phyloP scores from a whole-genome alignment of 2,329 filamentous ascomycete species.

The Dactylellina parvicollis region DNA sequence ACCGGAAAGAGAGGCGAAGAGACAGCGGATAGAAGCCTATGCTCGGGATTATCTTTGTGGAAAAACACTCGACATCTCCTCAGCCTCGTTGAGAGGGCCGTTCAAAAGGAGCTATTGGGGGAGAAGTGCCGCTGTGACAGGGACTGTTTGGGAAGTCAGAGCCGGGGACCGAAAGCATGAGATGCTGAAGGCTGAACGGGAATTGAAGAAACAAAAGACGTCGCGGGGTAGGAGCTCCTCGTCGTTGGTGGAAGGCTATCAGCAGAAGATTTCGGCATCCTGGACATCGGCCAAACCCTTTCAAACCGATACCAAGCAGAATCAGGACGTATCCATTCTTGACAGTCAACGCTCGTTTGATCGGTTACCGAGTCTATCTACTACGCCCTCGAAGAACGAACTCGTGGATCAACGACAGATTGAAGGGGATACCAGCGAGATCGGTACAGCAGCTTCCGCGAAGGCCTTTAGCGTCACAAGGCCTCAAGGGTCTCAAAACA shows the following conservation, averaged over 20 bases:
- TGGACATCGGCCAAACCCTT: constrained; percentile 14
- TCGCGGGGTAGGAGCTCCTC: neutral
- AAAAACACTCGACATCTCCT: constrained; percentile 19
- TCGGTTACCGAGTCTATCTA: neutral
- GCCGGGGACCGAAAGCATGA: constrained; percentile 29
- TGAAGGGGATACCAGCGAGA: neutral
- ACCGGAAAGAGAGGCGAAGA: constrained; percentile 24
- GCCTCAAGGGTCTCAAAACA: too few relatives aligned
- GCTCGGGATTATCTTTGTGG: constrained; percentile 44
- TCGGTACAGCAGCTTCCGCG: too few relatives aligned
- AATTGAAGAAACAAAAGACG: constrained; percentile 1
- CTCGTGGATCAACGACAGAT: neutral
- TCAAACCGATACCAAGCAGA: neutral
- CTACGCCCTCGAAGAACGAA: neutral
- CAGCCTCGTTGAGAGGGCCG: constrained; percentile 34
- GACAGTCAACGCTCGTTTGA: constrained; percentile 38
- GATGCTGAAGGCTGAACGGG: constrained; percentile 11
- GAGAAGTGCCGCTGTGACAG: constrained; percentile 17
- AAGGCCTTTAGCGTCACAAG: too few relatives aligned
- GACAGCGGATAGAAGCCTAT: constrained; percentile 36
- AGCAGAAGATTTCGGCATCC: constrained; percentile 5
- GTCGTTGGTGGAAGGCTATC: neutral
- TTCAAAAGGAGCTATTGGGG: constrained; percentile 38
- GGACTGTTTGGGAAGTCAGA: constrained; percentile 29
- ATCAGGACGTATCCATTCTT: constrained; percentile 17